Evolutionary conservation across 768 basidiomycete species (phyloP).

Genomic region (Amanita thiersii): DNA sequence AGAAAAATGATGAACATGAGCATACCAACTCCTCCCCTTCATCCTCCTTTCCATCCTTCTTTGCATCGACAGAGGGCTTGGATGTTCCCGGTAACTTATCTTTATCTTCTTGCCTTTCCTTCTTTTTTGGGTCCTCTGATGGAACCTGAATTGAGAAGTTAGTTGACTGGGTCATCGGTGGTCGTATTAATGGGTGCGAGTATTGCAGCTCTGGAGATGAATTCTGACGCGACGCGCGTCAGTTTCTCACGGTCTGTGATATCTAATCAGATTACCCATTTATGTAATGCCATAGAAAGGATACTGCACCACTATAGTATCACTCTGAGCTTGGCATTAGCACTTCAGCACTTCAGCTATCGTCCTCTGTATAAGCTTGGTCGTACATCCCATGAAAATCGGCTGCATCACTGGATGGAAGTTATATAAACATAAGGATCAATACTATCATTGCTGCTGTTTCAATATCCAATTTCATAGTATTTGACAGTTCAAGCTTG

Average conservation of each 20-base stretch:
- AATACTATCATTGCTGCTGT: no score
- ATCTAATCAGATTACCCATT: no score
- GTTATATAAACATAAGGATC: no score
- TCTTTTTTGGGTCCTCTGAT: conserved; percentile 72
- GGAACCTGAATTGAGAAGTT: conserved; percentile 55
- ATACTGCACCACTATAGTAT: no score
- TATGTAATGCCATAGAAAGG: no score
- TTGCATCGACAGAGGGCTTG: conserved; percentile 42
- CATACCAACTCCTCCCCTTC: conserved; percentile 80
- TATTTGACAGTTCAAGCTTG: no score
- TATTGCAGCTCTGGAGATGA: conserved; percentile 10
- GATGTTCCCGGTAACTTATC: conserved; percentile 51
- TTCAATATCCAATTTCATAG: no score
- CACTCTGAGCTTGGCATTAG: no score
- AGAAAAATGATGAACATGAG: conserved; percentile 11
- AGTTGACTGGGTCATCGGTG: conserved; percentile 49
- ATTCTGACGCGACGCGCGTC: conserved; percentile 49
- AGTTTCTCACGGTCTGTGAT: conserved; percentile 22
- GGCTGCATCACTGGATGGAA: no score
- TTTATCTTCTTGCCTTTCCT: conserved; percentile 40
- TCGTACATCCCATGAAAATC: no score
- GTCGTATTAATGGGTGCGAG: conserved; percentile 10
- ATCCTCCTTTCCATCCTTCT: conserved; percentile 41
- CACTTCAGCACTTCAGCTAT: no score
- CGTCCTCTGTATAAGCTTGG: no score